Evolutionary conservation across 164 flowering plant species (phyloP).

Genomic region (Amborella trichopoda): DNA sequence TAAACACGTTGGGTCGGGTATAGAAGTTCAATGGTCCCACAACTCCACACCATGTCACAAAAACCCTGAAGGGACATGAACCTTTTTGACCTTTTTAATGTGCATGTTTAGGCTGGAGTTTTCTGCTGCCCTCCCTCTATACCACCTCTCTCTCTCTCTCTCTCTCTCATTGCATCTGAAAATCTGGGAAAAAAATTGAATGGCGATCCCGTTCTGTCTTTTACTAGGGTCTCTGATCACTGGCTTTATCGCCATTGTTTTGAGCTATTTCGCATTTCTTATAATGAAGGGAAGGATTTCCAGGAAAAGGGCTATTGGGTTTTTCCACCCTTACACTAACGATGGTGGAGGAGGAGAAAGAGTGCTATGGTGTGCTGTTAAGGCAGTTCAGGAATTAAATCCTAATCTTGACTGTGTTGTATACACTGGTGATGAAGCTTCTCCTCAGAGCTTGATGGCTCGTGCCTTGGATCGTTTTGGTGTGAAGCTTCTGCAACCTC

Average conservation of each 20-base stretch:
- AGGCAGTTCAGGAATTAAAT: constrained; percentile 64
- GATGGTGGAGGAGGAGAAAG: constrained; percentile 99
- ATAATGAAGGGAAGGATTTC: constrained; percentile 17
- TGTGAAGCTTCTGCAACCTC: constrained; percentile 47
- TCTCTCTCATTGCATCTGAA: no score
- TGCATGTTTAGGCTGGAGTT: no score
- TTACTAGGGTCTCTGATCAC: constrained; percentile 12
- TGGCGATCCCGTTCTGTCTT: constrained; percentile 5
- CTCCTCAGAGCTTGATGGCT: constrained; percentile 37
- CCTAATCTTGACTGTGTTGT: constrained; percentile 61
- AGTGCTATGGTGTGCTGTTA: constrained; percentile 95
- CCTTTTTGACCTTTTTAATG: no score
- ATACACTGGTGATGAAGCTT: constrained; percentile 86
- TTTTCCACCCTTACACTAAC: constrained; percentile 97
- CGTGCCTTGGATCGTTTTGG: constrained; percentile 88
- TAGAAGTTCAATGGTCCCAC: no score
- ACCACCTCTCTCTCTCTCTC: no score
- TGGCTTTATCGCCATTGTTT: constrained; percentile 1
- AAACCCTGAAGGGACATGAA: no score
- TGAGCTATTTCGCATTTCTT: constrained; percentile 5
- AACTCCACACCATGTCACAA: no score
- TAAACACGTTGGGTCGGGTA: no score
- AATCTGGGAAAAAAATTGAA: no score
- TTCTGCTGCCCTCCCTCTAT: no score
- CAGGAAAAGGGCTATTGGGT: constrained; percentile 46